Conservation (phyloP, 2,329 filamentous ascomycete species). For the Ilyonectria destructans region DNA sequence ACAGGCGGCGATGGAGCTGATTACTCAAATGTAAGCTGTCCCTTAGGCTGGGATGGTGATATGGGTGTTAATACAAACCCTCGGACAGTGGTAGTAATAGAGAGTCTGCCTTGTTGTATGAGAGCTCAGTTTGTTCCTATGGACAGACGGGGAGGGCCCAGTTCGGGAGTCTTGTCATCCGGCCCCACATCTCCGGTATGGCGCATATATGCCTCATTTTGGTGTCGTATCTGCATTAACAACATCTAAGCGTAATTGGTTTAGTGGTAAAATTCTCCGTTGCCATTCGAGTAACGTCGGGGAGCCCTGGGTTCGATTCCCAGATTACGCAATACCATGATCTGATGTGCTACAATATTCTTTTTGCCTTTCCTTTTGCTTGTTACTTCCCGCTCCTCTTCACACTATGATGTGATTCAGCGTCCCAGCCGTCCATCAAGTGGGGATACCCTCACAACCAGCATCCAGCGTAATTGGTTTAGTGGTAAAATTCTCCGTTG, state of each 20-base stretch:
- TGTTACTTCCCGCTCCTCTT: too few relatives aligned
- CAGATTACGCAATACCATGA: conserved; percentile 16
- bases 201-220: neutral
- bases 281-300: conserved; percentile 28
- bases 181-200: too few relatives aligned
- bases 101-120: too few relatives aligned
- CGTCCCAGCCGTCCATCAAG: neutral
- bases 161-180: too few relatives aligned
- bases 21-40: too few relatives aligned
- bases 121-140: too few relatives aligned
- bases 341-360: too few relatives aligned
- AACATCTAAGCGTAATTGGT: conserved; percentile 20
- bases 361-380: neutral
- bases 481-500: conserved; percentile 48
- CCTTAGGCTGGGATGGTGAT: too few relatives aligned
- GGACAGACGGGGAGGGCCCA: too few relatives aligned
- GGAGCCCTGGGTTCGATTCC: conserved; percentile 32
- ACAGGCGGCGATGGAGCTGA: too few relatives aligned
- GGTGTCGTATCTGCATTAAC: neutral
- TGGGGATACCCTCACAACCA: conserved; percentile 4
- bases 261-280: conserved; percentile 32
- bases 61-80: too few relatives aligned
- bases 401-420: neutral
- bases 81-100: too few relatives aligned
- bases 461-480: conserved; percentile 41